Evolutionary conservation across 1,284 basidiomycete species (phyloP).

Genomic region (Anthracocystis walkeri): DNA sequence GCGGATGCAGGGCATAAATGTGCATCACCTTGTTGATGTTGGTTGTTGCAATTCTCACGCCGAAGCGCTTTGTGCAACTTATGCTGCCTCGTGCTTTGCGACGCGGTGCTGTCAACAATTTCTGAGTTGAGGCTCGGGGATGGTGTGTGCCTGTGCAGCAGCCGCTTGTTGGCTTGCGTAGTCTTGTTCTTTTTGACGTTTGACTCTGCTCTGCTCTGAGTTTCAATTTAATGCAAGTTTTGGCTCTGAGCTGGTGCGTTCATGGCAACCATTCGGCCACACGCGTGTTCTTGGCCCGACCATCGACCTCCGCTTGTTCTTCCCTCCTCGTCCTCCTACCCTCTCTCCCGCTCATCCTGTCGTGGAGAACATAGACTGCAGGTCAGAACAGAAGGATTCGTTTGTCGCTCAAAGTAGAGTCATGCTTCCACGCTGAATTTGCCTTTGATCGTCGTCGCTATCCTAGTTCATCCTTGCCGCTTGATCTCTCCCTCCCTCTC

Average conservation of each 20-base stretch:
- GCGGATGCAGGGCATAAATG: too few relatives aligned
- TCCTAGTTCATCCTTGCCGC: not conserved
- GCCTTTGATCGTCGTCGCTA: not conserved
- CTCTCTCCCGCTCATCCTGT: not conserved
- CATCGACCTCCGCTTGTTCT: not conserved
- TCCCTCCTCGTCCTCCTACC: not conserved
- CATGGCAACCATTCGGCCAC: constrained; percentile 2
- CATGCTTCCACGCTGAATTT: not conserved
- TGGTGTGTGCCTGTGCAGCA: not conserved
- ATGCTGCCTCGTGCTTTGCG: not conserved
- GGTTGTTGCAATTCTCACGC: constrained; percentile 14
- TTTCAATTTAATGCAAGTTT: not conserved
- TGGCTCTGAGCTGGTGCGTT: constrained; percentile 3
- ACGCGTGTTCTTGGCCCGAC: constrained; percentile 4
- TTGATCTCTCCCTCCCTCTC: not conserved
- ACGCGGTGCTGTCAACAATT: not conserved
- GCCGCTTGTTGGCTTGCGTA: too few relatives aligned
- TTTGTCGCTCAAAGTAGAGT: not conserved
- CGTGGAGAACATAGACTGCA: not conserved
- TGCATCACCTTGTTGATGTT: not conserved
- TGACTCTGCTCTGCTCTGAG: not conserved
- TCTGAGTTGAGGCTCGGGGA: not conserved
- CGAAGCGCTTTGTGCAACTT: too few relatives aligned
- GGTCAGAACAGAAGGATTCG: not conserved
- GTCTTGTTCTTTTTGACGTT: not conserved